Conservation (phyloP, 1,139 yeast species). For the Ogataea hybrid region DNA sequence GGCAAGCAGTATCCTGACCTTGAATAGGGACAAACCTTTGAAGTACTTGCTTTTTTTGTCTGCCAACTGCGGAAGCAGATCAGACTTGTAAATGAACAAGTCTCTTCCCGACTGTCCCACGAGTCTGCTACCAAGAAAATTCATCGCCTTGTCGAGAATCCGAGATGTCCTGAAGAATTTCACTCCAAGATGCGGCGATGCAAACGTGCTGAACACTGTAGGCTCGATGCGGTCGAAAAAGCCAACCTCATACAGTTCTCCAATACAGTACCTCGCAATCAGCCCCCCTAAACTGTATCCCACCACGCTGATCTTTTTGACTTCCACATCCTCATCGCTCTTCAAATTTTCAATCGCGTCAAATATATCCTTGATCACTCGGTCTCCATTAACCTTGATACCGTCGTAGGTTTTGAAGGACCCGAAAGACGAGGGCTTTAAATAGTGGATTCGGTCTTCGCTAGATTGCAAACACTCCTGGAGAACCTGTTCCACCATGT, state of each 20-base stretch:
- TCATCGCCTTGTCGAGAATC: slow-evolving; percentile 46
- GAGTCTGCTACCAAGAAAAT: slow-evolving; percentile 56
- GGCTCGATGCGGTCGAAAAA: slow-evolving; percentile 65
- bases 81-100: slow-evolving; percentile 53
- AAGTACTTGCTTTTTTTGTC: slow-evolving; percentile 50
- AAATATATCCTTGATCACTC: slow-evolving; percentile 63
- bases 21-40: slow-evolving; percentile 56
- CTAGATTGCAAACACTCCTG: slow-evolving; percentile 39
- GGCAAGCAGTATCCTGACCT: slow-evolving; percentile 59
- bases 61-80: slow-evolving; percentile 52
- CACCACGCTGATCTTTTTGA: slow-evolving; percentile 60
- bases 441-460: slow-evolving; percentile 44
- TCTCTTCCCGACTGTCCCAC: slow-evolving; percentile 78
- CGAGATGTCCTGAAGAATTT: slow-evolving; percentile 39
- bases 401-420: slow-evolving; percentile 85
- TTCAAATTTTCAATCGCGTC: slow-evolving; percentile 52
- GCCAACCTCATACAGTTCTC: slow-evolving; percentile 52
- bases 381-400: slow-evolving; percentile 63
- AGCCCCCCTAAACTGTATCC: slow-evolving; percentile 89
- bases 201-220: slow-evolving; percentile 70
- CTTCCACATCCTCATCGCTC: slow-evolving; percentile 37
- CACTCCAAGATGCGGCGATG: slow-evolving; percentile 88
- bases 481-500: slow-evolving; percentile 54
- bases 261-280: slow-evolving; percentile 71
- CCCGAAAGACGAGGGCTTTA: slow-evolving; percentile 70